Evolutionary conservation across 2,329 filamentous ascomycete species (phyloP).

Genomic region (Tolypocladium album): DNA sequence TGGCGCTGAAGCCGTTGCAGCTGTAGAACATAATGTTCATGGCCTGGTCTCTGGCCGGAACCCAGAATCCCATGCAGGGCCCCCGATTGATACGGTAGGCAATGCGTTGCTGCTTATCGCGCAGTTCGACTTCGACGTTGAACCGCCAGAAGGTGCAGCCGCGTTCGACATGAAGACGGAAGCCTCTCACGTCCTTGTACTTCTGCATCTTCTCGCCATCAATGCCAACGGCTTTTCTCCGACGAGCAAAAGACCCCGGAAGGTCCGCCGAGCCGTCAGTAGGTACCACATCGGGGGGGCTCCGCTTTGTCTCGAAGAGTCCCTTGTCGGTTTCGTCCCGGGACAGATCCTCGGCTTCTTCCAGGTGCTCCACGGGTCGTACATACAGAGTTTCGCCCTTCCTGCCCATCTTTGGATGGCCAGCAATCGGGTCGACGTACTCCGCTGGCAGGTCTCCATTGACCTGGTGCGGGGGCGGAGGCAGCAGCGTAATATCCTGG

Average conservation of each 20-base stretch:
- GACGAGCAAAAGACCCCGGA: slow-evolving; percentile 41
- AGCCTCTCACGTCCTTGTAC: slow-evolving; percentile 73
- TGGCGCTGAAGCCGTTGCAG: slow-evolving; percentile 88
- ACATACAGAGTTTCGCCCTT: slow-evolving; percentile 82
- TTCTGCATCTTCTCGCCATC: slow-evolving; percentile 77
- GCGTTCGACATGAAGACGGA: slow-evolving; percentile 72
- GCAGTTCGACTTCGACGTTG: slow-evolving; percentile 85
- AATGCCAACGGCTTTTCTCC: slow-evolving; percentile 38
- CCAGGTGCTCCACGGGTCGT: slow-evolving; percentile 76
- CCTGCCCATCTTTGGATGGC: slow-evolving; percentile 74
- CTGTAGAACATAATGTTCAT: slow-evolving; percentile 99
- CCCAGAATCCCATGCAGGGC: slow-evolving; percentile 86
- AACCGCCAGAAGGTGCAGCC: slow-evolving; percentile 96
- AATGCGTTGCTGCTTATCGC: slow-evolving; percentile 67
- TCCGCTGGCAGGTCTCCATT: slow-evolving; percentile 59
- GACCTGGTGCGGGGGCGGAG: slow-evolving; percentile 63
- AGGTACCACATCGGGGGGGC: slow-evolving; percentile 34
- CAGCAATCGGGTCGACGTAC: slow-evolving; percentile 82
- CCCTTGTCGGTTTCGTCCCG: slow-evolving; percentile 70
- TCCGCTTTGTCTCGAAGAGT: slow-evolving; percentile 62
- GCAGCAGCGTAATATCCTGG: slow-evolving; percentile 73
- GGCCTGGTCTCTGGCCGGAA: slow-evolving; percentile 68
- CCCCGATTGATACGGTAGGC: slow-evolving; percentile 94
- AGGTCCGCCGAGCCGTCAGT: slow-evolving; percentile 33
- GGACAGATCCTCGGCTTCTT: slow-evolving; percentile 70